Evolutionary conservation across 148 eudicot species (phyloP), one percentile per base, ranked within the genome.

Genomic region (Rhododendron mucronatum): DNA sequence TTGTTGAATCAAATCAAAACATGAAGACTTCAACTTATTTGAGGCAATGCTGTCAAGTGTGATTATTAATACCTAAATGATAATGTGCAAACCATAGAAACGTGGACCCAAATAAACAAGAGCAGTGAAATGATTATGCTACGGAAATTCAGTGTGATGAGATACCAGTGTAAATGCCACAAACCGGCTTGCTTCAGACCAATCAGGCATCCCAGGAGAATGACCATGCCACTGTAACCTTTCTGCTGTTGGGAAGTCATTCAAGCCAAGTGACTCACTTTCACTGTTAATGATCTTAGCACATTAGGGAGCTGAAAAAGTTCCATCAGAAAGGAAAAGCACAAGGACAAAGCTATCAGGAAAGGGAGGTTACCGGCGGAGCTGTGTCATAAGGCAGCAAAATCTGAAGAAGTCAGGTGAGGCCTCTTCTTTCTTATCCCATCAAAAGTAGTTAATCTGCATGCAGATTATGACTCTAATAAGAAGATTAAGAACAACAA

Each of bases 161-260:
- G 90, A 57, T 91, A 97, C 99, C 96, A 97, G 83, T 80, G 99
- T 91, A 82, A 97, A 94, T 47, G 96, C 97, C 71, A 97, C 99
- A 89, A 93, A 97, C 86, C 98, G 94, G 88, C 96, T 97, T 14
- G 90, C 82, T 16, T 93, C 95, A 74, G 99, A 97, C 99, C 99
- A 97, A 90, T 97, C 96, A 80, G 99, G 99, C 7, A 26, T 78
- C 57, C 82, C 92, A 6, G 99, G 98, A 51, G 88, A 57, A 79
- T 93, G 95, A 80, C 99, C 99, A 88, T 97, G 99, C 99, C 99
- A 97, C 83, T 95, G 96, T 90, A 97, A 87, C 87, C 98, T 91
- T 92, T 97, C 98, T 57, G 98, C 93, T 89, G 99, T 97, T 47
- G 98, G 98, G 88, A 95, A 97, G 88, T 94, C 98, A 81, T 89